Evolutionary conservation across 495 filamentous ascomycete genomes (phyloP).

Genomic region (Oidiodendron maius): DNA sequence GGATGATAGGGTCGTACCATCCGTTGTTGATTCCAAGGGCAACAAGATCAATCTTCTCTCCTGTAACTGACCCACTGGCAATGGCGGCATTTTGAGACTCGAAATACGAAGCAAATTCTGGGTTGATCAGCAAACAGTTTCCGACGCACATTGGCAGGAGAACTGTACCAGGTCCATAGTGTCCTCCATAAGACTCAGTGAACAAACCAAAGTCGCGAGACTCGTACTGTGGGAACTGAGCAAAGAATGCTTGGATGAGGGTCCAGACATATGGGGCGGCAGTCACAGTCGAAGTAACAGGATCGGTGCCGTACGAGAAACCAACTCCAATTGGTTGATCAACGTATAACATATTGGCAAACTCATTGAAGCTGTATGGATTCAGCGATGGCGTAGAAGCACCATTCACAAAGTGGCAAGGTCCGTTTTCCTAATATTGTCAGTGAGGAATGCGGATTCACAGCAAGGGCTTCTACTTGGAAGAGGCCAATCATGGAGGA

Average conservation of each 20-base stretch:
- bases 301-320: constrained; percentile 52
- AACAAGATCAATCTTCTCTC: constrained; percentile 43
- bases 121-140: background rate
- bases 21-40: constrained; percentile 55
- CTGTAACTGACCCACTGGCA: constrained; percentile 28
- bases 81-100: constrained; percentile 44
- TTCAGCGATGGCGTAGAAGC: constrained; percentile 45
- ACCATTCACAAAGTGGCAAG: constrained; percentile 51
- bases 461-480: constrained; percentile 9
- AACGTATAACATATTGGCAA: constrained; percentile 59
- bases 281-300: constrained; percentile 40
- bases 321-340: constrained; percentile 60
- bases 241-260: constrained; percentile 49
- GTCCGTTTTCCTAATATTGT: constrained; percentile 49
- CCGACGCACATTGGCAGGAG: background rate
- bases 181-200: constrained; percentile 52
- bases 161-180: constrained; percentile 40
- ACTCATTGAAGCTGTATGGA: constrained; percentile 56
- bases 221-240: constrained; percentile 46
- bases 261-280: constrained; percentile 51
- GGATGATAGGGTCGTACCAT: constrained; percentile 43
- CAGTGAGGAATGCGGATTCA: background rate
- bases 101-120: constrained; percentile 45
- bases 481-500: constrained; percentile 58
- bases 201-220: constrained; percentile 48